Base-by-base conservation (phyloP, 2,329 filamentous ascomycete genomes). In the Clonostachys chloroleuca region DNA sequence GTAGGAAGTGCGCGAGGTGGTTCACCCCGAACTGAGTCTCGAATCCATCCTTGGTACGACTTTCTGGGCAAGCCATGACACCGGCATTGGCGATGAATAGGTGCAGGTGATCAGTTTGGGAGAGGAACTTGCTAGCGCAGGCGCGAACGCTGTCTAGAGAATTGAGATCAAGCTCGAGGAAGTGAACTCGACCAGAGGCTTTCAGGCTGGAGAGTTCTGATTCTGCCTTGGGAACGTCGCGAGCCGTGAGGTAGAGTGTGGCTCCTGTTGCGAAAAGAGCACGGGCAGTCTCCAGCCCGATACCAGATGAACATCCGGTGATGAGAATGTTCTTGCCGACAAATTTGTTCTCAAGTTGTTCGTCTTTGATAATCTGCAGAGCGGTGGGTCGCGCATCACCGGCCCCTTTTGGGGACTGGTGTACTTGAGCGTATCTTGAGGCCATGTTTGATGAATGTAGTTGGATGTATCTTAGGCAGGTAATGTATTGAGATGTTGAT, bases 41-140 rank as follows among this genome's bases (percentile, higher is more conserved):
- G 46, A 59, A 58, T 1, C 66, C 65, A 49, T 69, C 65, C 5
- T 47, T 24, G 1, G 58, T 66, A 10, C 53, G 48, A 13, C 55
- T 14, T 54, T 42, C 12, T 14, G 54, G 52, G 10, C 57, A 51
- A 5, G 55, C 54, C 56, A 61, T 63, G 37, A 72, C 43, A 4
- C 66, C 69, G 5, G 64, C 56, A 42, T 81, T 69, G 2, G 75
- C 78, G 2, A 69, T 56, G n/a, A 81, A 63, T 52, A 81, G 75
- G 33, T 46, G n/a, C 4, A 45, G n/a, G 30, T 39, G 24, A 12
- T 16, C n/a, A 12, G 34, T 17, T n/a, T 54, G 52, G 43, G 52
- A 48, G 6, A 55, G 45, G 36, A 55, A 46, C 6, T 47, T 46
- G 18, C 24, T 42, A 0, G 53, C 53, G 18, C 50, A 50, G 3